Evolutionary conservation across 495 filamentous ascomycete genomes (phyloP).

Genomic region (Penicillium odoratum): DNA sequence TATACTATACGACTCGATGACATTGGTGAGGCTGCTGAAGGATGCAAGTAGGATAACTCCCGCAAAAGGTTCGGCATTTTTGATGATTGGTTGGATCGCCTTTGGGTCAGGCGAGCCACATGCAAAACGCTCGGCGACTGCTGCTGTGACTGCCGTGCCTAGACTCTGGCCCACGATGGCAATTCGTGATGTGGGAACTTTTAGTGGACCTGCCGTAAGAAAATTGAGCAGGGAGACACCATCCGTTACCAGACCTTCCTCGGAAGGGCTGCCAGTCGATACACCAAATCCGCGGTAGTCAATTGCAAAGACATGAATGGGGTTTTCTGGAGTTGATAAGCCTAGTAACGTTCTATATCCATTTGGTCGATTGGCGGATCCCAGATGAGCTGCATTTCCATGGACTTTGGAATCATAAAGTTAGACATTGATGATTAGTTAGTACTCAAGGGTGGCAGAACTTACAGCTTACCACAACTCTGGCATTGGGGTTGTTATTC

Average conservation of each 20-base stretch:
- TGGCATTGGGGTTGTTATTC: conserved; percentile 52
- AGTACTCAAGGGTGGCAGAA: background rate
- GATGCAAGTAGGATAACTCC: conserved; percentile 76
- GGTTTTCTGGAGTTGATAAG: conserved; percentile 47
- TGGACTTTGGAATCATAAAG: conserved; percentile 35
- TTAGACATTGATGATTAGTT: background rate
- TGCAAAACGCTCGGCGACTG: conserved; percentile 66
- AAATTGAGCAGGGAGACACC: conserved; percentile 69
- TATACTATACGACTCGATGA: conserved; percentile 72
- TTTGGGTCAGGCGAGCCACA: conserved; percentile 42
- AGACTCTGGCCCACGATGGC: conserved; percentile 85
- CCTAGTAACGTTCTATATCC: conserved; percentile 42
- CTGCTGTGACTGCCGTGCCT: conserved; percentile 80
- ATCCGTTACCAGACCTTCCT: conserved; percentile 80
- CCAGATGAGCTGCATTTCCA: conserved; percentile 50
- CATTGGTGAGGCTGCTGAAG: conserved; percentile 70
- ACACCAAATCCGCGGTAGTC: conserved; percentile 91
- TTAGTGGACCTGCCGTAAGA: conserved; percentile 39
- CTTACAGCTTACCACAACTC: conserved; percentile 59
- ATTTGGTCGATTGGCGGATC: conserved; percentile 43
- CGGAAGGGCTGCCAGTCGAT: conserved; percentile 76
- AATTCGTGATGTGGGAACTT: conserved; percentile 68
- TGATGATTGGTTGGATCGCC: conserved; percentile 37
- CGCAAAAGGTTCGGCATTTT: conserved; percentile 55
- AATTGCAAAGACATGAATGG: conserved; percentile 67